Evolutionary conservation across 306 rosid genomes (phyloP).

Genomic region (Oemleria cerasiformis): DNA sequence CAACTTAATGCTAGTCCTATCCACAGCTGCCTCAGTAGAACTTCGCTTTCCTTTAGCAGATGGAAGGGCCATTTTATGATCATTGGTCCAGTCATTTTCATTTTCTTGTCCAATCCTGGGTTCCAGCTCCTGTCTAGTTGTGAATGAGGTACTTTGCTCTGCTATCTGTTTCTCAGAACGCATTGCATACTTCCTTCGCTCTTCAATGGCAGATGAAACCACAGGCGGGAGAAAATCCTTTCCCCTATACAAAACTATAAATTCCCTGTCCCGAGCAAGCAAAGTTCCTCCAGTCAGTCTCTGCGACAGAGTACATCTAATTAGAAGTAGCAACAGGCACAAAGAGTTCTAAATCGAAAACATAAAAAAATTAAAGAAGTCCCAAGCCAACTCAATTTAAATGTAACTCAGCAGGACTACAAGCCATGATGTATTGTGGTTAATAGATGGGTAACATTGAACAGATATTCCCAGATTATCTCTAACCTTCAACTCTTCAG

Average conservation of each 20-base stretch:
- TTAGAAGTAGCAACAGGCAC: background rate
- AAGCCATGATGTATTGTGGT: background rate
- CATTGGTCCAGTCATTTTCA: conserved; percentile 24
- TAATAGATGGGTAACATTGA: background rate
- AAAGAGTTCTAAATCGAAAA: background rate
- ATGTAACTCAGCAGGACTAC: background rate
- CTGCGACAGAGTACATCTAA: conserved; percentile 37
- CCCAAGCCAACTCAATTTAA: background rate
- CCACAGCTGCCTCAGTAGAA: conserved; percentile 40
- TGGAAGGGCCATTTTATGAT: conserved; percentile 28
- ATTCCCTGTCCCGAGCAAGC: conserved; percentile 77
- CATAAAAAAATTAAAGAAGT: background rate
- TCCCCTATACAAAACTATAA: conserved; percentile 80
- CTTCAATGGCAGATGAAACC: conserved; percentile 84
- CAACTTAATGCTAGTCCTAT: conserved; percentile 62
- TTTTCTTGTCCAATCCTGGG: conserved; percentile 32
- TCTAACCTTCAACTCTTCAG: conserved; percentile 81
- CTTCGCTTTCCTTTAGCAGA: conserved; percentile 32
- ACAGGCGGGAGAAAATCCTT: conserved; percentile 82
- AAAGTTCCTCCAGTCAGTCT: conserved; percentile 82
- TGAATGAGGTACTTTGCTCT: conserved; percentile 22
- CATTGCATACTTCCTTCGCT: conserved; percentile 48
- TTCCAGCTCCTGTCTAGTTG: conserved; percentile 26
- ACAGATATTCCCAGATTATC: conserved; percentile 12
- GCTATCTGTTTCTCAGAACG: conserved; percentile 38